Percentiles rank a stretch among this genome's conserved stretches.
These are phyloP conservation scores for Sclerospora graminicola DNA, from an alignment of 352 stramenopile species.

Conservation along the genomic window DNA sequence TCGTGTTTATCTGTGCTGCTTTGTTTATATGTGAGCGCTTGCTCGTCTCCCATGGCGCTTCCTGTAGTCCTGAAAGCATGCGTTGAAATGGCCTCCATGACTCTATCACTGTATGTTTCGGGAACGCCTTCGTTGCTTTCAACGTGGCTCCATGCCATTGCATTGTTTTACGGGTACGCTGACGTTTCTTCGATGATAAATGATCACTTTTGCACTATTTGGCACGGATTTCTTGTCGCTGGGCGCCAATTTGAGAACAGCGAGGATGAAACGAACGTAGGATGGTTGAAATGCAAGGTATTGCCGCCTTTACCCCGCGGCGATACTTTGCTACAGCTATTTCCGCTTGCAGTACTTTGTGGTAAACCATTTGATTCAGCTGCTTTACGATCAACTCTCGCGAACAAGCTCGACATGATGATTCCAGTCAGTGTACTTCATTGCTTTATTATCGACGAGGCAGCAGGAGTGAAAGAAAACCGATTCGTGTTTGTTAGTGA, in stretches of 20 bases:
- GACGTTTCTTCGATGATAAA: conserved; percentile 33
- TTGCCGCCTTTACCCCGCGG: conserved; percentile 12
- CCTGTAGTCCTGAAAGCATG: conserved; percentile 42
- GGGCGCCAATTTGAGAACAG: conserved; percentile 5
- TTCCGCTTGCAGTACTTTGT: conserved; percentile 25
- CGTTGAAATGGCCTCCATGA: conserved; percentile 32
- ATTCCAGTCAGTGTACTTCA: conserved; percentile 35
- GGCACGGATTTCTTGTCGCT: conserved; percentile 25
- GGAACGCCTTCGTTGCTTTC: conserved; percentile 25
- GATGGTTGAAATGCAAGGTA: conserved; percentile 3
- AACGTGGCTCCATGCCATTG: conserved; percentile 36
- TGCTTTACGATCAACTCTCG: conserved; percentile 7
- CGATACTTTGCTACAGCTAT: conserved; percentile 20
- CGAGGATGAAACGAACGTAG: conserved; percentile 2
- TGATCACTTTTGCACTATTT: conserved; percentile 59
- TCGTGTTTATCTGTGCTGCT: conserved; percentile 36
- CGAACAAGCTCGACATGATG: conserved; percentile 40
- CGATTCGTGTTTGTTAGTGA: conserved; percentile 27
- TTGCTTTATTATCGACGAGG: conserved; percentile 18
- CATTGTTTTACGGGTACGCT: conserved; percentile 36
- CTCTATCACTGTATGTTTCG: conserved; percentile 25
- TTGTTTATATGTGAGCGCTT: conserved; percentile 56
- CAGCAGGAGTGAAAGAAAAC: not conserved
- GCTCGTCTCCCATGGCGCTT: conserved; percentile 43
- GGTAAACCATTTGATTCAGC: conserved; percentile 11